These are phyloP conservation scores for Chlamydomonas asymmetrica DNA, from an alignment of 139 green algal species.

Conservation along the genomic window DNA sequence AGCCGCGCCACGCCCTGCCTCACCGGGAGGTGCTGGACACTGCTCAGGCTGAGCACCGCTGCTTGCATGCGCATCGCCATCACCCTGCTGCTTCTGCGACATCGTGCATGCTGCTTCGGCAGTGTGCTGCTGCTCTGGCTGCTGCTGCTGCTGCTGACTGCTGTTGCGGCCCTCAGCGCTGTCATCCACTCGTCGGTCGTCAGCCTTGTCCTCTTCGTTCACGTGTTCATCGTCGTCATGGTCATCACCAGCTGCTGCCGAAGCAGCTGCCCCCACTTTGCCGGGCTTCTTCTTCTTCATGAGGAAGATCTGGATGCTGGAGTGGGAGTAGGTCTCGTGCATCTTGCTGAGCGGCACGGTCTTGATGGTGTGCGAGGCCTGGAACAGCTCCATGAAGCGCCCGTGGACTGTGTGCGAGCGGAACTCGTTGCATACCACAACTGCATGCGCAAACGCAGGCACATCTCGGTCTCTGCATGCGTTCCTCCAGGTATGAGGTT, in stretches of 20 bases:
- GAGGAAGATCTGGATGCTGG: conserved; percentile 65
- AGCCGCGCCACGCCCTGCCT: too few species aligned
- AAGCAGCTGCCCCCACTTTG: too few species aligned
- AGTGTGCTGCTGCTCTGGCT: background rate
- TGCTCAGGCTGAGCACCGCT: too few species aligned
- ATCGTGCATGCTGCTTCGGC: background rate
- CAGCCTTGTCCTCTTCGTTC: background rate
- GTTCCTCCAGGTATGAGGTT: too few species aligned
- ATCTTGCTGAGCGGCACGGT: conserved; percentile 56
- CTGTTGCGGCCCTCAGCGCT: background rate
- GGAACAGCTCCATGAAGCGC: conserved; percentile 65
- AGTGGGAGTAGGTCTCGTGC: conserved; percentile 62
- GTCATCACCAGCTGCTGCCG: too few species aligned
- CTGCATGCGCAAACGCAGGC: too few species aligned
- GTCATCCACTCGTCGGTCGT: background rate
- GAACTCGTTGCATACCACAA: conserved; percentile 83
- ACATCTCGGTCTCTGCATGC: too few species aligned
- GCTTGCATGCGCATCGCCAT: too few species aligned
- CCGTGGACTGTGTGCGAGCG: conserved; percentile 72
- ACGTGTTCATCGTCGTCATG: background rate
- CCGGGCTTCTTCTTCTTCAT: conserved; percentile 41
- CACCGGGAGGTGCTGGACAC: too few species aligned
- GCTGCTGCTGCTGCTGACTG: background rate
- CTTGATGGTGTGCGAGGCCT: conserved; percentile 61
- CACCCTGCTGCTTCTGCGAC: too few species aligned